Evolutionary conservation across 768 basidiomycete genomes (phyloP).

Genomic region (Sporobolomyces roseus): DNA sequence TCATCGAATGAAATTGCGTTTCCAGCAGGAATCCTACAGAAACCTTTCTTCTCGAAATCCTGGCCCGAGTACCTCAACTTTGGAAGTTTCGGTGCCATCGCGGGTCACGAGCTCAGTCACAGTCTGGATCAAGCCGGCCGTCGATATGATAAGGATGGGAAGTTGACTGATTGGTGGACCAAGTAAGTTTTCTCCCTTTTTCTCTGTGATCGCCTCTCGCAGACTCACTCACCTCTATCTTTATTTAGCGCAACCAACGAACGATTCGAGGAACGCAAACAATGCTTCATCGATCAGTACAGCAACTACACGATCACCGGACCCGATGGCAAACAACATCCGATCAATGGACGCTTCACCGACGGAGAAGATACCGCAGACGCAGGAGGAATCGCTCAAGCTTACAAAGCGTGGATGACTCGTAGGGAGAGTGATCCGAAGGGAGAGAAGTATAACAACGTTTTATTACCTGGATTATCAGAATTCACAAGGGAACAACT

Average conservation of each 20-base stretch:
- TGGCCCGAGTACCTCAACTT: conserved; percentile 88
- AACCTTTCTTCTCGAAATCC: conserved; percentile 45
- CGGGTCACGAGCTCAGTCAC: conserved; percentile 86
- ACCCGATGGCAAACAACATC: conserved; percentile 73
- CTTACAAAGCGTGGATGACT: conserved; percentile 84
- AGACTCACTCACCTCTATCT: background rate
- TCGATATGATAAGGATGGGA: conserved; percentile 84
- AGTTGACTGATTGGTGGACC: conserved; percentile 88
- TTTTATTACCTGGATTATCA: conserved; percentile 39
- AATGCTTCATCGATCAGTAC: conserved; percentile 88
- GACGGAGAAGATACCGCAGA: conserved; percentile 91
- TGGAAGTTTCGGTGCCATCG: conserved; percentile 87
- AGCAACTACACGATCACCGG: conserved; percentile 81
- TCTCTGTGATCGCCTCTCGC: background rate
- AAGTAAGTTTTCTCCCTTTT: conserved; percentile 52
- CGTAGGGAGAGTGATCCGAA: conserved; percentile 27
- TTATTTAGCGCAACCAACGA: conserved; percentile 51
- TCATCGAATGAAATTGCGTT: conserved; percentile 69
- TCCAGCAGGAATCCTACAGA: conserved; percentile 89
- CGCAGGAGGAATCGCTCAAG: conserved; percentile 68
- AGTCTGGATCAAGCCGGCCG: conserved; percentile 60
- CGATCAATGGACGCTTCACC: conserved; percentile 72
- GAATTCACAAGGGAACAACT: conserved; percentile 43
- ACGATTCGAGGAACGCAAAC: conserved; percentile 69
- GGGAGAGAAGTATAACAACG: conserved; percentile 40